Base-by-base conservation (phyloP, 2,329 filamentous ascomycete genomes). In the Arthrobotrys sphaeroides region DNA sequence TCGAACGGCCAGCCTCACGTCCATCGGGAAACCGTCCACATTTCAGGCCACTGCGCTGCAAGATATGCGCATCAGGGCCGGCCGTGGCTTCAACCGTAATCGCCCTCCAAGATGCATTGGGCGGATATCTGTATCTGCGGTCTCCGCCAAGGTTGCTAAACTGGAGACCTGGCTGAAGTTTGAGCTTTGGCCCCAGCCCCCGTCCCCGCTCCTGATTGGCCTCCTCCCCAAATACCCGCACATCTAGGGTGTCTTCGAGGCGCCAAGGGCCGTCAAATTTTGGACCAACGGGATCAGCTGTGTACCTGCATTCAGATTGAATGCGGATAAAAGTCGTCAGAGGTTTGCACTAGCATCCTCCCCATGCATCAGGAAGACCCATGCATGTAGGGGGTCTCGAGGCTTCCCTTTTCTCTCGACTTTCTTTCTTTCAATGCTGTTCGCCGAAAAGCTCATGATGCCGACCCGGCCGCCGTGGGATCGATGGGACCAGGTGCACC, bases 251-350 rank as follows among this genome's bases (percentile, higher is more conserved):
- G 72, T 57, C 36, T 57, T 55, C 47, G 59, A 60, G 72, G 72
- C 72, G 72, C 72, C 72, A 75, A 64, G 72, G 72, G 64, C 72
- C 72, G 72, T 69, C 72, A 75, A 64, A 64, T 64, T 69, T 69
- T 75, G 64, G 72, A 65, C 72, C 72, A 75, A 75, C 72, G 72
- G 72, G 64, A 75, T 75, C 31, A 69, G 72, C 70, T 75, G 55
- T 68, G 72, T 75, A 75, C 72, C 72, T 75, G 72, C 72, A 75
- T 75, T 75, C 59, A 62, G 40, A 75, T 69, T 69, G 64, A 69
- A 69, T 69, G 72, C 72, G 72, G 72, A 53, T 75, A 75, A 75
- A 75, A 69, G 61, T 74, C 70, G 70, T 74, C 62, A 74, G 62
- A 68, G 55, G 72, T 64, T 65, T 68, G 47, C 72, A 51, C 72